Percentiles rank a stretch among this genome's conserved stretches.
Evolutionary conservation across 768 basidiomycete species (phyloP).

Genomic region (Pleurotus cornucopiae): DNA sequence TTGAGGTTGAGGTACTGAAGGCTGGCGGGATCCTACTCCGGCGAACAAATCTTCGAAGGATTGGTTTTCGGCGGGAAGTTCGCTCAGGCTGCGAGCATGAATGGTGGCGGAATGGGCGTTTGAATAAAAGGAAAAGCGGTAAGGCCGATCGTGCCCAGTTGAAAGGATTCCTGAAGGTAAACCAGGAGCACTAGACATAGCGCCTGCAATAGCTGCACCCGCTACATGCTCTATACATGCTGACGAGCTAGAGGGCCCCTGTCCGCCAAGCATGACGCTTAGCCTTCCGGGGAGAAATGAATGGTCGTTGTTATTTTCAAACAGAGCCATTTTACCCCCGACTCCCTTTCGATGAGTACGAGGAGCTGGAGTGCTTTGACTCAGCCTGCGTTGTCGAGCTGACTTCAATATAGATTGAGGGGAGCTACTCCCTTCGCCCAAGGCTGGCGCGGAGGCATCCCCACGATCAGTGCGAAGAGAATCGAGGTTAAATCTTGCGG

Average conservation of each 20-base stretch:
- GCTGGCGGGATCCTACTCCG: slow-evolving; percentile 32
- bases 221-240: slow-evolving; percentile 18
- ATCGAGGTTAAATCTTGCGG: slow-evolving; percentile 33
- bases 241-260: slow-evolving; percentile 1
- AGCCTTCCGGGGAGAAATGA: slow-evolving; percentile 42
- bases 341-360: slow-evolving; percentile 53
- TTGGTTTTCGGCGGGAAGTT: slow-evolving; percentile 92
- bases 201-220: slow-evolving; percentile 16
- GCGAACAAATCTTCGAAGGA: slow-evolving; percentile 87
- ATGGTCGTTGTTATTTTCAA: slow-evolving; percentile 58
- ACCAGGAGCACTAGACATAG: slow-evolving; percentile 14
- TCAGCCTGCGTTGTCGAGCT: slow-evolving; percentile 80
- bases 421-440: slow-evolving; percentile 19
- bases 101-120: slow-evolving; percentile 90
- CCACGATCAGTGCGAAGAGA: slow-evolving; percentile 16
- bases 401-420: slow-evolving; percentile 25
- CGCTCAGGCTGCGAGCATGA: slow-evolving; percentile 87
- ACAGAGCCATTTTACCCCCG: slow-evolving; percentile 86
- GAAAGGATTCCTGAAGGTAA: slow-evolving; percentile 31
- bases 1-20: slow-evolving; percentile 8
- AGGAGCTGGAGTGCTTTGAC: slow-evolving; percentile 72
- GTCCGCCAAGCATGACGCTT: slow-evolving; percentile 20
- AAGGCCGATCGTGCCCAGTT: slow-evolving; percentile 79
- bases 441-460: slow-evolving; percentile 12
- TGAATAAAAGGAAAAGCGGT: slow-evolving; percentile 98